phyloP scores from a whole-genome alignment of 495 filamentous ascomycete genomes.

The Penicillium soppii region DNA sequence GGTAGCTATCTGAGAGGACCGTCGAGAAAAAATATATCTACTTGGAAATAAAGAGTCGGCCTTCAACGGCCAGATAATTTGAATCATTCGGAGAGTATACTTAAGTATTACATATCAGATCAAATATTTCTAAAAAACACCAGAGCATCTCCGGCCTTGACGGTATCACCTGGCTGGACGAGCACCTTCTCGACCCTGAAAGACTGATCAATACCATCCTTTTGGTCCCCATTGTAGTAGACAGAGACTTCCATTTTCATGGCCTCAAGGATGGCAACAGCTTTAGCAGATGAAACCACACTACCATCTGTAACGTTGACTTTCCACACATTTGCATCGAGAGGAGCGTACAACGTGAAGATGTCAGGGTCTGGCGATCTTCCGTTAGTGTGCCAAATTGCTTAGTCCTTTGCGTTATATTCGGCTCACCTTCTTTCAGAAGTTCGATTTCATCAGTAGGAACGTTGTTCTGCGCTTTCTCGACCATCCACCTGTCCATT shows the following conservation, averaged over 20 bases:
- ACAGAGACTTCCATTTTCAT: slow-evolving; percentile 59
- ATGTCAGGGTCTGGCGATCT: slow-evolving; percentile 37
- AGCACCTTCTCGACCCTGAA: slow-evolving; percentile 37
- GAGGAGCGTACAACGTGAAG: slow-evolving; percentile 39
- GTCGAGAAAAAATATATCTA: too few species aligned
- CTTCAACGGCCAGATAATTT: too few species aligned
- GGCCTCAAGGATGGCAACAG: slow-evolving; percentile 48
- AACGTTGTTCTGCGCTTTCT: slow-evolving; percentile 45
- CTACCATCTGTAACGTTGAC: slow-evolving; percentile 46
- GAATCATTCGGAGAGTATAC: too few species aligned
- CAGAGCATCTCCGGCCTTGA: slow-evolving; percentile 30
- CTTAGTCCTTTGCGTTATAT: neutral
- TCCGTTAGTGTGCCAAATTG: neutral
- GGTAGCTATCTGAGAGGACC: too few species aligned
- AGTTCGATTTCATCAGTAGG: slow-evolving; percentile 41
- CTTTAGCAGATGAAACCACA: slow-evolving; percentile 28
- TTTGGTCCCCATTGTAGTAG: slow-evolving; percentile 11
- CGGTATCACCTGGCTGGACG: slow-evolving; percentile 41
- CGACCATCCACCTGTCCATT: slow-evolving; percentile 43
- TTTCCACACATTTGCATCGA: slow-evolving; percentile 62
- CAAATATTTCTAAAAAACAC: neutral
- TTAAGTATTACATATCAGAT: too few species aligned
- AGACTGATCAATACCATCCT: neutral
- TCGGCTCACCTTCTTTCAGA: slow-evolving; percentile 37
- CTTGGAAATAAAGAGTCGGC: too few species aligned